These are phyloP conservation scores for Chaetomium strumarium DNA, from an alignment of 2,329 filamentous ascomycete species.

Conservation along the genomic window DNA sequence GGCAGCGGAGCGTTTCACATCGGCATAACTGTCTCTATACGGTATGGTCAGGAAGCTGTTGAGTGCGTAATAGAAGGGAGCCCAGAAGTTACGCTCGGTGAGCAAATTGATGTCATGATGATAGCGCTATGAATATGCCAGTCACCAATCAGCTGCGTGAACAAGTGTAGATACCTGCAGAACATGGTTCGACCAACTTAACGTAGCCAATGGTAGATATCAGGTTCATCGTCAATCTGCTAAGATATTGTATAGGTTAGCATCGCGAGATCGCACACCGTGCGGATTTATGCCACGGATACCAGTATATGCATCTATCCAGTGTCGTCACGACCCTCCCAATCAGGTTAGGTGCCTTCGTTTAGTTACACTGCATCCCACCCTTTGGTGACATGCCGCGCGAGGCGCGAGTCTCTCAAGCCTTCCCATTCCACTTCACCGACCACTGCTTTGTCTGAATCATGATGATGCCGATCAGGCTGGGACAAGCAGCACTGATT, in stretches of 20 bases:
- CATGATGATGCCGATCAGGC: background rate
- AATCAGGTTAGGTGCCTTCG: too few species aligned
- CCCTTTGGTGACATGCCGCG: slow-evolving; percentile 5
- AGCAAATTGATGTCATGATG: background rate
- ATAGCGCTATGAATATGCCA: slow-evolving; percentile 9
- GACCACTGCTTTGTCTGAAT: background rate
- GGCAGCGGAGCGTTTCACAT: background rate
- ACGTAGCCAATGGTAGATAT: background rate
- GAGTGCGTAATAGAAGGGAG: background rate
- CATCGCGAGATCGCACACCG: too few species aligned
- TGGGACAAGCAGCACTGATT: background rate
- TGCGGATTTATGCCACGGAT: too few species aligned
- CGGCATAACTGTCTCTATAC: background rate
- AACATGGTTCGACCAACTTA: background rate
- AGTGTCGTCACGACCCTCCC: too few species aligned
- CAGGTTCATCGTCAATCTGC: too few species aligned
- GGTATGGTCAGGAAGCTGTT: background rate
- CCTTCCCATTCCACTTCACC: background rate
- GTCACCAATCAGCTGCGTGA: too few species aligned
- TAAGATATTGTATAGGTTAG: too few species aligned
- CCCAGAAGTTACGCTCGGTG: background rate
- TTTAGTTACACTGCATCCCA: slow-evolving; percentile 7
- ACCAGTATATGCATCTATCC: too few species aligned
- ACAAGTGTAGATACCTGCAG: too few species aligned
- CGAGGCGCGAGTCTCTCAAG: slow-evolving; percentile 3